Percentiles rank a stretch among this genome's conserved stretches.
phyloP scores from a whole-genome alignment of 2,329 filamentous ascomycete species.

The Paecilomyces sp. region DNA sequence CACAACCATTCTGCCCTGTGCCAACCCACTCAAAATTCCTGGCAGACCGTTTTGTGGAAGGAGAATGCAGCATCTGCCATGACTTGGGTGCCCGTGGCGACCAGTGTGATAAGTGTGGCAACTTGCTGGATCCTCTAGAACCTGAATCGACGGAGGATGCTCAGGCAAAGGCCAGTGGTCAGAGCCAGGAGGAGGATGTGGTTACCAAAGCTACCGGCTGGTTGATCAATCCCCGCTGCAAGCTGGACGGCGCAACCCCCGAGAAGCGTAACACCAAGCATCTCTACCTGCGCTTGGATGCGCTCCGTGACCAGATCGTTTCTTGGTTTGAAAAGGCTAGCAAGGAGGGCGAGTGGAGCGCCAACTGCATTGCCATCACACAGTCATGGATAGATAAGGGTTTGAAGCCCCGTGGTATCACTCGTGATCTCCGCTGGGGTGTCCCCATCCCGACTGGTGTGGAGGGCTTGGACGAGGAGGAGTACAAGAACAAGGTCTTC shows the following conservation, averaged over 20 bases:
- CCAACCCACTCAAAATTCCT: conserved; percentile 59
- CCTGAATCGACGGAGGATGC: conserved; percentile 12
- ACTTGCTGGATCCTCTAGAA: conserved; percentile 64
- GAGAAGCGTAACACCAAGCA: conserved; percentile 80
- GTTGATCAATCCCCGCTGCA: conserved; percentile 80
- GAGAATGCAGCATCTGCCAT: conserved; percentile 43
- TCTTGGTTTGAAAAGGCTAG: conserved; percentile 70
- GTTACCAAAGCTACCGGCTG: conserved; percentile 10
- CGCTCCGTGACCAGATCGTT: conserved; percentile 68
- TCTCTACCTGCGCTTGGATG: conserved; percentile 80
- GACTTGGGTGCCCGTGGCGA: conserved; percentile 66
- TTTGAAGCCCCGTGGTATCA: conserved; percentile 79
- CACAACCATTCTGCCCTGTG: conserved; percentile 73
- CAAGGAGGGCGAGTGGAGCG: conserved; percentile 54
- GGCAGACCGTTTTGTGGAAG: conserved; percentile 63
- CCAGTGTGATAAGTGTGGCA: conserved; percentile 69
- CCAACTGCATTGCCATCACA: conserved; percentile 38
- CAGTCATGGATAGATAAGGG: conserved; percentile 59
- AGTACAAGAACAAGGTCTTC: conserved; percentile 70
- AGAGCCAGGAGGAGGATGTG: conserved; percentile 5
- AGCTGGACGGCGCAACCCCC: conserved; percentile 77
- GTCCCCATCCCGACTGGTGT: conserved; percentile 44
- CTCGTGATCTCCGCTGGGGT: conserved; percentile 88
- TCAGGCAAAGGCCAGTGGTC: neutral
- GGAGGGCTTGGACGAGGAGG: conserved; percentile 33